Base-by-base conservation (phyloP, 208 protist genomes). In the Trypanosoma lewisi region DNA sequence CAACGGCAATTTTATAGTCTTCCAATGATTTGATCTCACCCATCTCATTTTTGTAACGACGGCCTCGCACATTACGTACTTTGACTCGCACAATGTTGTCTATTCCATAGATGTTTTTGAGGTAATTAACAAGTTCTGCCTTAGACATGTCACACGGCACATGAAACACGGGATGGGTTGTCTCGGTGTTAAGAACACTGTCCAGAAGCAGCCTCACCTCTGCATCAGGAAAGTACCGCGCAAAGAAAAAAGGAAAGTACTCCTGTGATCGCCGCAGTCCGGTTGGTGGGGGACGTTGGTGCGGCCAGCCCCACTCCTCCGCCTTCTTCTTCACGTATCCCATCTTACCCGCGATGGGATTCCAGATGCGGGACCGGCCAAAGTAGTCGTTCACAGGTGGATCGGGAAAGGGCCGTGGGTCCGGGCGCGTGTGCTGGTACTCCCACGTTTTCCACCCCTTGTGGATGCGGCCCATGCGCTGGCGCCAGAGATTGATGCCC, bases 161-260 rank as follows among this genome's bases (percentile, higher is more conserved):
- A 60, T 87, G 76, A 63, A 95, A 95, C 12, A 89, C 74, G 0
- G 89, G 89, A 17, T 57, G 70, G 1, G 75, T 89, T 19, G 89
- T 95, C 55, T 93, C 86, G 48, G 88, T 87, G 77, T 95, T 93
- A 28, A 95, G 68, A 39, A 95, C 89, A 58, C 84, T 92, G 68
- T 95, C 89, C 31, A 95, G 75, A 53, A 93, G 59, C 12, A 95
- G 72, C 11, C 76, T 66, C 56, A 91, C 85, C 63, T 93, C 82
- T 21, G 75, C 83, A 45, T 89, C 81, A 14, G 85, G 85, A 63
- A 95, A 95, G 75, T 95, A 92, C 8, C 78, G 77, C 28, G 70
- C 78, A 55, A 91, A 90, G 52, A 91, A 95, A 56, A 76, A 75
- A 17, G 86, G 82, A 55, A 95, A 91, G 63, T 81, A 83, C 75